phyloP scores from a whole-genome alignment of 2,329 filamentous ascomycete species.

The Akanthomyces lecanii region DNA sequence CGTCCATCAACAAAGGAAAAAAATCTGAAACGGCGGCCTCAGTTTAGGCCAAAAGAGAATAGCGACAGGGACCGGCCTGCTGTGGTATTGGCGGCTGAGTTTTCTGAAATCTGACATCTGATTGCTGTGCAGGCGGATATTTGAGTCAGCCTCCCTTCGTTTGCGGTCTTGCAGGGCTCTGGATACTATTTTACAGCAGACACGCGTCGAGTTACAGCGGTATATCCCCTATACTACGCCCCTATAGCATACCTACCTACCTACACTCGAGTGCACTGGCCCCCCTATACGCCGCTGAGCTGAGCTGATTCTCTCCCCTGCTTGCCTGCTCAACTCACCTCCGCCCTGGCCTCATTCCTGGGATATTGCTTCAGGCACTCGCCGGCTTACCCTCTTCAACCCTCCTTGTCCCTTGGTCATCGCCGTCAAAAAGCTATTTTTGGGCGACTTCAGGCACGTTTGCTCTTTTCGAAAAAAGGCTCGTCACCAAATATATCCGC shows the following conservation, averaged over 20 bases:
- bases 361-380: neutral
- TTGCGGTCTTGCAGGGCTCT: neutral
- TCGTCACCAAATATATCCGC: neutral
- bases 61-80: neutral
- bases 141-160: neutral
- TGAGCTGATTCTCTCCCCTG: neutral
- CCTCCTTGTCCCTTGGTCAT: neutral
- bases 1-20: neutral
- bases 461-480: neutral
- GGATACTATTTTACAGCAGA: neutral
- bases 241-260: neutral
- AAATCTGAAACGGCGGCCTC: slow-evolving; percentile 1
- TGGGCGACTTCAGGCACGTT: neutral
- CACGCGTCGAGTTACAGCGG: neutral
- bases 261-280: neutral
- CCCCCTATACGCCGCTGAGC: neutral
- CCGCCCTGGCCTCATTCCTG: neutral
- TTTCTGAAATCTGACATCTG: slow-evolving; percentile 1
- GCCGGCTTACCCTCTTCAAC: neutral
- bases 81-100: neutral
- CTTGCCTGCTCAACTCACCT: neutral
- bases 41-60: neutral
- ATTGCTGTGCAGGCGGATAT: neutral
- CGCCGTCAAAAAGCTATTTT: neutral
- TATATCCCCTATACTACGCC: neutral